Evolutionary conservation across 345 rosid species (phyloP), one percentile per base, ranked within the genome.

Genomic region (Arabidopsis thaliana): DNA sequence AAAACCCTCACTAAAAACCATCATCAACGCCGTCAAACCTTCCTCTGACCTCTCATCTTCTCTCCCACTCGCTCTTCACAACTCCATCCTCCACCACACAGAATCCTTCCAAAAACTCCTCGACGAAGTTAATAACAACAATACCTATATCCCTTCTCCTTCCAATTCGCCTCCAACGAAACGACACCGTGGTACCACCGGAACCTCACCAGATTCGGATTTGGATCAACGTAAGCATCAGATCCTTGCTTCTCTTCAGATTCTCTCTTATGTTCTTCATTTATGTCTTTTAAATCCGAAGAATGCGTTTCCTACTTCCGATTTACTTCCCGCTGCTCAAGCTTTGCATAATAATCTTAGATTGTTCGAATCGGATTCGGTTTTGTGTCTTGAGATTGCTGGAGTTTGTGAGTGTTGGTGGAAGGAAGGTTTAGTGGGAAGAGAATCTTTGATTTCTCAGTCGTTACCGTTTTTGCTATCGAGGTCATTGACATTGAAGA

Each of bases 401-500:
- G 80, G 81, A 38, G 59, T 90, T 23, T 95, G 97, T 12, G 99
- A 95, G 87, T 69, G 71, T 28, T 95, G 88, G 89, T 94, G 97
- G 99, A 92, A 87, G 75, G 90, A 78, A 76, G 81, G 78, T 45
- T 55, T 87, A 2, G 60, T 78, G 7, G 91, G 72, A 14, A 82
- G 88, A 58, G 97, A 90, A 44, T 69, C 78, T 55, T 64, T 95
- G 42, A 89, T 95, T 78, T 86, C 97, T 3, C 99, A 92, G 81
- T 84, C 84, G 46, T 73, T 95, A 33, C 99, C 97, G 30, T 92
- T 82, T 73, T 56, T 95, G 61, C 59, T 95, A 22, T 87, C 99
- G 14, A 79, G 87, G 83, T 90, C 97, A 3, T 71, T 95, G 75
- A 90, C 92, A 1, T 50, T 86, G 83, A 90, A 90, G 83, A 90